Conservation (phyloP, 371 early-diverging fungal genomes). For the Astathelohania contejeani region DNA sequence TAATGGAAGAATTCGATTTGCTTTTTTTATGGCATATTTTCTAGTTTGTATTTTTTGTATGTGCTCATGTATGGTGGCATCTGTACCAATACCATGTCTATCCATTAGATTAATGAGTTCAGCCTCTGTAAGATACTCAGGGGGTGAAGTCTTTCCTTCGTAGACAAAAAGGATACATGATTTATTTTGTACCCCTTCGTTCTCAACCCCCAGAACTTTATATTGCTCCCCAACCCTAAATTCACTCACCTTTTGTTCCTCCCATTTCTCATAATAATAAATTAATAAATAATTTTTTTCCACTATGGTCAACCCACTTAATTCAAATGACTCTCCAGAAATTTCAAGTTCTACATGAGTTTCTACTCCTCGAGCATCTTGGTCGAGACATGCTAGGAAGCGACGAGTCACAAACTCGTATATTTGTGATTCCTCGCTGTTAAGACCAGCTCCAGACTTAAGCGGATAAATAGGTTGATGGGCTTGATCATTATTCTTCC, state of each 20-base stretch:
- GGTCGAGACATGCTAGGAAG: conserved; percentile 78
- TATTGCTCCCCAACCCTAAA: conserved; percentile 58
- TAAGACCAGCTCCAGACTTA: conserved; percentile 55
- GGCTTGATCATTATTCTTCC: conserved; percentile 82
- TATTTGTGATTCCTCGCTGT: conserved; percentile 57
- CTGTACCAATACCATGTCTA: conserved; percentile 92
- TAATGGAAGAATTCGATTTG: conserved; percentile 60
- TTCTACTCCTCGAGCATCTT: conserved; percentile 75
- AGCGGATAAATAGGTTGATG: conserved; percentile 98
- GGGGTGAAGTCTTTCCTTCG: conserved; percentile 62
- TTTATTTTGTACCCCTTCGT: conserved; percentile 14
- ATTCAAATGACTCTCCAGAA: conserved; percentile 58
- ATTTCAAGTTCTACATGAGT: conserved; percentile 60
- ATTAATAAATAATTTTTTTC: conserved; percentile 81
- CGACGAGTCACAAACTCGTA: conserved; percentile 77
- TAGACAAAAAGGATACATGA: conserved; percentile 47
- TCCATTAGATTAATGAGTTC: conserved; percentile 90
- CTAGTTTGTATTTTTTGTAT: conserved; percentile 81
- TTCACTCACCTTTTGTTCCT: conserved; percentile 57
- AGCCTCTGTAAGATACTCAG: conserved; percentile 67
- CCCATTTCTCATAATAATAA: conserved; percentile 81
- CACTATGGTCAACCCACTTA: conserved; percentile 54
- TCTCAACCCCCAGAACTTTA: conserved; percentile 18
- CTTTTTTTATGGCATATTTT: conserved; percentile 64
- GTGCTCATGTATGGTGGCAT: conserved; percentile 96